Evolutionary conservation across 2,329 filamentous ascomycete genomes (phyloP), one percentile per base, ranked within the genome.

Genomic region (Coccinonectria pachysandricola): DNA sequence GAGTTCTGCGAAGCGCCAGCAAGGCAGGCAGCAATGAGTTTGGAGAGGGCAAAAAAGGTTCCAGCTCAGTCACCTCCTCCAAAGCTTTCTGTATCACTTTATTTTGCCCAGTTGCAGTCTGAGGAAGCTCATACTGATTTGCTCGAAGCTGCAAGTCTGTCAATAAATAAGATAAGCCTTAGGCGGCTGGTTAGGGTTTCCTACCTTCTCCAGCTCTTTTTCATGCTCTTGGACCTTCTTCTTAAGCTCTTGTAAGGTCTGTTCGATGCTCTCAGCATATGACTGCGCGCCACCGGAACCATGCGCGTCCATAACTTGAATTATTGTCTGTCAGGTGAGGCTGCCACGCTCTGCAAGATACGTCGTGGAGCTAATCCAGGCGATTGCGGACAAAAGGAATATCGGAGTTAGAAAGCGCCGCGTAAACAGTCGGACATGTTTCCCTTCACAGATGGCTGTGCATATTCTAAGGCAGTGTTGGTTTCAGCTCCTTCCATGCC

Each of bases 1-100:
- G 67, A 3, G 78, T 75, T 42, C 70, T 74, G 26, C 79, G 74
- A 28, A 85, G 55, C 5, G 83, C 81, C 20, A 91, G 50, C 4
- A 92, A 60, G 6, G 76, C 72, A 4, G 82, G 80, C 6, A 91
- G 54, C 5, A 77, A 63, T 12, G 83, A 88, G 25, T 68, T 71
- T 7, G 71, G 59, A 13, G 65, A 62, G 3, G 83, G 82, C 12
- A 88, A 57, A 40, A 74, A 73, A 7, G 79, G 76, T 26, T 75
- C 65, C 9, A 67, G 63, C 21, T 68, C 58, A 8, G 72, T 66
- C 23, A 85, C 58, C 10, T 68, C 64, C 27, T 73, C 66, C 42
- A 86, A 84, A 3, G 79, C 80, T 25, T 63, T 57, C 41, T 71
- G 75, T 45, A 86, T 63, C 19, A 71, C 54, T 18, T 37, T 39